A percentile compares a stretch with the other conserved stretches of the same genome.
These are phyloP conservation scores for Oropetium thomaeum DNA, from an alignment of 176 grass and related monocot species.

Conservation along the genomic window DNA sequence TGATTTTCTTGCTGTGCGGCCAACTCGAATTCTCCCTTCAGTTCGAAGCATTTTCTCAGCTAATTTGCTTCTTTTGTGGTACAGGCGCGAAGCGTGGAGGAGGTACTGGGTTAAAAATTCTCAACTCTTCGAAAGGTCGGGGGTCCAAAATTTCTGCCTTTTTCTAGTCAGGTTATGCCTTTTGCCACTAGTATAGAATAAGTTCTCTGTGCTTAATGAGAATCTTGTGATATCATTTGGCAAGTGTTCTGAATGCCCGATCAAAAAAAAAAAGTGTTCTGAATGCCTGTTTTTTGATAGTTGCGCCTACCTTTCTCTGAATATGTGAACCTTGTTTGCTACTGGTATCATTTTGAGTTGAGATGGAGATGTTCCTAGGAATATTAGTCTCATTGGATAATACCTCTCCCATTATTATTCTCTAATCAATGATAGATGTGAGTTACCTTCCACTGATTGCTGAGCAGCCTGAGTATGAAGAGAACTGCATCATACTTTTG, in stretches of 20 bases:
- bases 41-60: background rate
- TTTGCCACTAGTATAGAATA: slow-evolving; percentile 4
- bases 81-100: background rate
- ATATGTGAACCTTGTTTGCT: slow-evolving; percentile 7
- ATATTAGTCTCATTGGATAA: background rate
- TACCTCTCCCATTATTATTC: background rate
- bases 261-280: background rate
- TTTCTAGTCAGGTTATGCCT: slow-evolving; percentile 14
- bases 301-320: slow-evolving; percentile 1
- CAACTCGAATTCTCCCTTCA: background rate
- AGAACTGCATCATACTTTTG: background rate
- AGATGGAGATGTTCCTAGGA: background rate
- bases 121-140: slow-evolving; percentile 12
- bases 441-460: slow-evolving; percentile 5
- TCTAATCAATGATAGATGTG: slow-evolving; percentile 13
- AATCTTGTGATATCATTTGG: slow-evolving; percentile 2
- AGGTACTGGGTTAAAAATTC: background rate
- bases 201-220: background rate
- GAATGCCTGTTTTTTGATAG: background rate
- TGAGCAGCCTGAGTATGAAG: background rate
- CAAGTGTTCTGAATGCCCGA: background rate
- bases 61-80: background rate
- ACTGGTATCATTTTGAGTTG: background rate
- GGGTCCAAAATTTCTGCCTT: slow-evolving; percentile 16
- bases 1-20: background rate